Evolutionary conservation across 345 rosid species (phyloP), one percentile per base, ranked within the genome.

Genomic region (Populus euphratica): DNA sequence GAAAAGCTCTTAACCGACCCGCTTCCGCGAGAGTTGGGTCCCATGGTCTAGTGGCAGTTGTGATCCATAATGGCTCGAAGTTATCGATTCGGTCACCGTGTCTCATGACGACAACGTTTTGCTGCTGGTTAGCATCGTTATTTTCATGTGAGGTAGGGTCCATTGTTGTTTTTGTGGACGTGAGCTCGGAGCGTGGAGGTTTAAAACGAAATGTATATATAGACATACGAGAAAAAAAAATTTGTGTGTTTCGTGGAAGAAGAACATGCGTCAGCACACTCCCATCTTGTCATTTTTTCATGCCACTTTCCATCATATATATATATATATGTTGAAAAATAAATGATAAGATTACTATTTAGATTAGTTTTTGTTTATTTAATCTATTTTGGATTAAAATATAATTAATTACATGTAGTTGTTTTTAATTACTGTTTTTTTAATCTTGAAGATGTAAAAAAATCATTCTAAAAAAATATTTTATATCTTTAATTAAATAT

Each of bases 31-130:
- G 77, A 12, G 93, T 94, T 0, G 99, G 98, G 79, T 95, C 98
- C 98, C 97, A 95, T 0, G 91, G 96, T 70, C 88, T 81, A 8
- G 77, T 76, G 5, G 99, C 98, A 5, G 84, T 86, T n/a, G 77
- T 54, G 4, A 81, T 79, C 96, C 98, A 95, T 2, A 73, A 73
- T 2, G 86, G 89, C 8, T 90, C 91, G 80, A 84, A 75, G 76
- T 84, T 88, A 83, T 95, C 98, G 66, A 90, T 73, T 17, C 98
- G 94, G 76, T 93, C 94, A 8, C 98, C 98, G 82, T 93, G 99
- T 68, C 99, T 87, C 93, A 95, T 89, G n/a, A 95, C 93, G 78
- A 95, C 75, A 35, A 95, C 85, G 82, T 90, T 85, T 71, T 93
- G 98, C 81, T 72, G 68, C 29, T 11, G 36, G 35, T 27, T 25